These are phyloP conservation scores for Trichothecium sympodiale DNA, from an alignment of 2,329 filamentous ascomycete species.

Conservation along the genomic window DNA sequence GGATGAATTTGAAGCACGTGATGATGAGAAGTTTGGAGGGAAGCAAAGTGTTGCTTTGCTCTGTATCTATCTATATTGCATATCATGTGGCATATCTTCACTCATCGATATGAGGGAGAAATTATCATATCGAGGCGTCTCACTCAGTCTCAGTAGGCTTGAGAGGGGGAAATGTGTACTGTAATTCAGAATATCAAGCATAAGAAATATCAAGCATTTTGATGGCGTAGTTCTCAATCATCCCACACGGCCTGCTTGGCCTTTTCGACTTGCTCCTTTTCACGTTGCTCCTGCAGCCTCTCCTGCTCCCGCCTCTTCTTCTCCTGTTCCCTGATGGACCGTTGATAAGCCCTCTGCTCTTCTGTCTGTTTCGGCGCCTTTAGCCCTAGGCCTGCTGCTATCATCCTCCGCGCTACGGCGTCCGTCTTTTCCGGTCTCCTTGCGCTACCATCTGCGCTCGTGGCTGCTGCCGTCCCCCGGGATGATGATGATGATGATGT, in stretches of 20 bases:
- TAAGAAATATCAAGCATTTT: too few relatives aligned
- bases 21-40: too few relatives aligned
- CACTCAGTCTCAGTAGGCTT: too few relatives aligned
- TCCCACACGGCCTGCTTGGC: conserved; percentile 86
- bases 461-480: background rate
- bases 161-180: too few relatives aligned
- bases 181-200: too few relatives aligned
- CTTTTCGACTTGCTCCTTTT: conserved; percentile 55
- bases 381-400: conserved; percentile 78
- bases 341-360: conserved; percentile 81
- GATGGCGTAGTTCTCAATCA: too few relatives aligned
- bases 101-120: too few relatives aligned
- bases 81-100: too few relatives aligned
- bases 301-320: conserved; percentile 64
- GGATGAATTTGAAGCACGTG: conserved; percentile 1
- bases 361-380: conserved; percentile 72
- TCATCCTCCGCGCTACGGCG: conserved; percentile 79
- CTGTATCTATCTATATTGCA: too few relatives aligned
- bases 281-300: conserved; percentile 49
- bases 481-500: background rate
- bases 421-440: conserved; percentile 81
- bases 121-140: too few relatives aligned
- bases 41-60: too few relatives aligned
- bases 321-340: conserved; percentile 73
- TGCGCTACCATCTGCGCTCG: conserved; percentile 7